Evolutionary conservation across 148 eudicot genomes (phyloP), one percentile per base, ranked within the genome.

Genomic region (Heliamphora exappendiculata): DNA sequence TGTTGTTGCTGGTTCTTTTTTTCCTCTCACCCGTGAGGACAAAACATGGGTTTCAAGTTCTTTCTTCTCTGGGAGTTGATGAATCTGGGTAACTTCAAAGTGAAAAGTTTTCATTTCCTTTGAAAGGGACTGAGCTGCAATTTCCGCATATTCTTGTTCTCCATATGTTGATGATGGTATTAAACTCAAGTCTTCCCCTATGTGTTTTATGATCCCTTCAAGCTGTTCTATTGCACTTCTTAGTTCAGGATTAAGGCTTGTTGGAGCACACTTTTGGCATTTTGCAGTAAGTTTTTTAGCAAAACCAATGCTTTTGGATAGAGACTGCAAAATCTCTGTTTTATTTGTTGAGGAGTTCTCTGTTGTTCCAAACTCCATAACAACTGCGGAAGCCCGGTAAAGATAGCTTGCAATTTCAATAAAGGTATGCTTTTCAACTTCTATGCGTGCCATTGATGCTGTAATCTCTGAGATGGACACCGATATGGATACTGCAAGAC

Each of bases 121-220:
- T 28, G 93, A 88, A 69, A 93, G 86, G 24, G 93, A 79, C 59
- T 44, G 77, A 68, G 85, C 80, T 33, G 91, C 86, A 44, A 81
- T 78, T 75, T 80, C 81, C 24, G 81, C 82, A 67, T 69, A 86
- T 57, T 76, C 70, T 77, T 85, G 84, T 39, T 88, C 82, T 62
- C 66, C 83, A 45, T 75, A 88, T 60, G 83, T 74, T 47, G 87
- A 79, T 77, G 78, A 50, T 66, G 88, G 84, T 77, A 89, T 81
- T 34, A 74, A 79, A 82, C 88, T 81, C 70, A 93, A 80, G 68
- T 81, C 85, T 63, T 87, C 87, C 51, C 92, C 98, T 37, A 91
- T 87, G 60, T 68, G 81, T 68, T 77, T 91, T 24, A 91, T 73
- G 12, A 87, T 85, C n/a, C 74, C 85, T 78, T 89, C 85, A 51